phyloP scores from a whole-genome alignment of 1,139 yeast genomes.

The Diutina sp. region DNA sequence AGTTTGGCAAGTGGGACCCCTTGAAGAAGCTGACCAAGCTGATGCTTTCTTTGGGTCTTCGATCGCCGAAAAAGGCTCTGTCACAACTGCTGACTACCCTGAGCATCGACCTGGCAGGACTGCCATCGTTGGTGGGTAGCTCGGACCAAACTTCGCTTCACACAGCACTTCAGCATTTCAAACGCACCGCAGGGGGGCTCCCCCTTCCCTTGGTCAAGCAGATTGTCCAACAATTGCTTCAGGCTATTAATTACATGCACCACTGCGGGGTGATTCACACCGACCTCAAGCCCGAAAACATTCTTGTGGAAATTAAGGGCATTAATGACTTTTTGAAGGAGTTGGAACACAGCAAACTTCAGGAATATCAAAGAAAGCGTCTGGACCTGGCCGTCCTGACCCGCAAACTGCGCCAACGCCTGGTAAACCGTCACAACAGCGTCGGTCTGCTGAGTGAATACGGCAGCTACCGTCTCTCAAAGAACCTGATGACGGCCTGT shows the following conservation, averaged over 20 bases:
- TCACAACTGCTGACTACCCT: neutral
- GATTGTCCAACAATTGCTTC: conserved; percentile 63
- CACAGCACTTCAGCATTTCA: neutral
- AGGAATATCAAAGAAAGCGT: neutral
- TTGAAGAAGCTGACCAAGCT: neutral
- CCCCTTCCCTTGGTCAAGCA: conserved; percentile 69
- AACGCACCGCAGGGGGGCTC: conserved; percentile 36
- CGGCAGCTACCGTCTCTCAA: neutral
- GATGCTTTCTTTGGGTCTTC: neutral
- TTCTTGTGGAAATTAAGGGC: neutral
- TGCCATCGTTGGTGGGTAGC: neutral
- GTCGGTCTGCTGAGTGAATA: neutral
- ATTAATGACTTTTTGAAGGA: neutral
- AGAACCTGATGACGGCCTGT: neutral
- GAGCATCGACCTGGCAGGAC: neutral
- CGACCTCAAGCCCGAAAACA: conserved; percentile 1
- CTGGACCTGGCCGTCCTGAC: neutral
- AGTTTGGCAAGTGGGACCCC: conserved; percentile 1
- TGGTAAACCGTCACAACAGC: neutral
- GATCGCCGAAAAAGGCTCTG: neutral
- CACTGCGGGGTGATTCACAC: conserved; percentile 16
- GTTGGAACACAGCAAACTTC: neutral
- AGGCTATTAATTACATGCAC: conserved; percentile 59
- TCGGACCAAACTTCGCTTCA: neutral
- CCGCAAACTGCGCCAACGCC: neutral